phyloP scores from a whole-genome alignment of 2,329 filamentous ascomycete species.

The Stromatinia cepivora region DNA sequence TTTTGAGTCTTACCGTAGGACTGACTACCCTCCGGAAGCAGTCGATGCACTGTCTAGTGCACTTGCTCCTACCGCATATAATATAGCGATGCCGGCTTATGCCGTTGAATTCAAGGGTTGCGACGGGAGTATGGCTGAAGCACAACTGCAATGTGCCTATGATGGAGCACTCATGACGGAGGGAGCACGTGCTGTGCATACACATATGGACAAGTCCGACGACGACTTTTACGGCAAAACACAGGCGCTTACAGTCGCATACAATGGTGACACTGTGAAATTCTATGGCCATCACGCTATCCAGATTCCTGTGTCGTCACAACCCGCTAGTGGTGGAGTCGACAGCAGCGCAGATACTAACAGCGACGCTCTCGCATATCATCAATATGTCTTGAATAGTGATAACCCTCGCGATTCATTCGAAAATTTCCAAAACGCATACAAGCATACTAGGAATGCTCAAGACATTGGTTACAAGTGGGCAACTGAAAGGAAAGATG shows the following conservation, averaged over 20 bases:
- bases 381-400: no score
- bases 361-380: no score
- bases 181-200: conserved; percentile 21
- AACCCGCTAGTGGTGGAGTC: no score
- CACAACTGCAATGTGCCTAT: conserved; percentile 28
- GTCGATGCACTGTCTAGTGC: conserved; percentile 23
- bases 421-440: no score
- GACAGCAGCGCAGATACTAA: no score
- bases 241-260: conserved; percentile 27
- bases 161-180: conserved; percentile 26
- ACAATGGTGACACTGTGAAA: conserved; percentile 4
- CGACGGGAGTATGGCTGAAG: conserved; percentile 22
- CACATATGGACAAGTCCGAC: conserved; percentile 21
- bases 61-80: conserved; percentile 24
- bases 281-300: no score
- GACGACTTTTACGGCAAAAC: conserved; percentile 28
- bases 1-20: conserved; percentile 23
- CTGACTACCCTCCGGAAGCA: conserved; percentile 22
- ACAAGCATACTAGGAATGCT: no score
- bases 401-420: no score
- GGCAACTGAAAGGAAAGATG: no score
- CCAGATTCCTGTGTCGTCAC: no score
- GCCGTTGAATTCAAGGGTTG: conserved; percentile 25
- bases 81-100: conserved; percentile 27
- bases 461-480: no score